Evolutionary conservation across 805 yeast species (phyloP), one percentile per base, ranked within the genome.

Genomic region (Torulaspora indica): DNA sequence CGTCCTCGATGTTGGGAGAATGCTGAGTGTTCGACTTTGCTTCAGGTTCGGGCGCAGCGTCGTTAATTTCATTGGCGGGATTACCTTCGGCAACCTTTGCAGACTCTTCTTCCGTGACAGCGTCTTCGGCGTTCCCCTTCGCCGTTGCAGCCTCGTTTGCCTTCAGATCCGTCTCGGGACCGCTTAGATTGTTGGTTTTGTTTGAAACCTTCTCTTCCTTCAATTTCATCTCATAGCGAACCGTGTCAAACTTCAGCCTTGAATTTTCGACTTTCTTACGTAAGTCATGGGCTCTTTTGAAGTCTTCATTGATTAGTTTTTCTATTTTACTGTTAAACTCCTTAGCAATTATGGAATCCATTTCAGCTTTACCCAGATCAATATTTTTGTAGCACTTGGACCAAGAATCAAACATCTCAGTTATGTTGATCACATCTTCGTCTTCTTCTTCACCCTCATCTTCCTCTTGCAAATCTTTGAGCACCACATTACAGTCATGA

Each of bases 241-340:
- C 65, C 6, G 81, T 72, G 64, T 85, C 95, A 57, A 85, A 82
- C 45, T 76, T 80, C 46, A 77, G 71, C 64, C 93, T 77, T 12
- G 87, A 78, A 31, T 75, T 69, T 57, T 84, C 86, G 20, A 85
- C 95, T 45, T 74, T 76, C 58, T 75, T 78, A 63, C 95, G 78
- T 56, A 78, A 70, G 47, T 74, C 75, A 45, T 72, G 68, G 23
- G 84, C 81, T 54, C 76, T 76, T 46, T 74, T 75, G 66, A 85
- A 84, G 54, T 76, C 80, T 46, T 74, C 71, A 45, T 76, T 69
- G 51, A 85, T 68, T 23, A 77, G 64, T 17, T 66, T 64, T 37
- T 75, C 76, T 51, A 85, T 67, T 55, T 76, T 76, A 40, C 64
- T 58, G 58, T 84, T 82, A 62, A 85, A 75, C 41, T 78, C 80